phyloP scores from a whole-genome alignment of 352 stramenopile genomes.

The Globisporangium canariense region DNA sequence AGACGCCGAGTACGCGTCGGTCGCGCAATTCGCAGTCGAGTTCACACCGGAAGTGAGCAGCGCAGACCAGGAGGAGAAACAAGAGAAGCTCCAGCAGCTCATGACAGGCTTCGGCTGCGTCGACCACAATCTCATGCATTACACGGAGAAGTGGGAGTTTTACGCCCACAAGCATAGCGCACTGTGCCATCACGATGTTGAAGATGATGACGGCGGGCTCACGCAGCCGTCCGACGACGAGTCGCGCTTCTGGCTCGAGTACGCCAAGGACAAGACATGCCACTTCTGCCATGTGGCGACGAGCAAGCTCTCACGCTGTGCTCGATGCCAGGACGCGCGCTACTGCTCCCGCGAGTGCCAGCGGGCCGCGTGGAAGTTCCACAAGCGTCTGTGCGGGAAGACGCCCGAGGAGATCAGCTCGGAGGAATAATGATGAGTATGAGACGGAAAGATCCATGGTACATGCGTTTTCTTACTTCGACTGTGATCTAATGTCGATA shows the following conservation, averaged over 20 bases:
- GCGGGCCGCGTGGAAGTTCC: constrained; percentile 69
- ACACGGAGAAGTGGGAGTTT: constrained; percentile 83
- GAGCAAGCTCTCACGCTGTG: constrained; percentile 58
- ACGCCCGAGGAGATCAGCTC: constrained; percentile 41
- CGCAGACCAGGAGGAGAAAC: constrained; percentile 29
- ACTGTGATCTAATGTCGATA: not conserved
- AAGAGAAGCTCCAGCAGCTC: constrained; percentile 37
- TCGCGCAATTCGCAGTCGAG: constrained; percentile 74
- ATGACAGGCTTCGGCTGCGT: constrained; percentile 75
- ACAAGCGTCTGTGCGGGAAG: constrained; percentile 74
- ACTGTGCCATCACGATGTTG: constrained; percentile 27
- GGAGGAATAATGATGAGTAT: not conserved
- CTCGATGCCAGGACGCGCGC: constrained; percentile 57
- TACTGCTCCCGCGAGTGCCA: constrained; percentile 87
- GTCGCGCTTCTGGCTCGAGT: constrained; percentile 58
- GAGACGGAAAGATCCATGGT: constrained; percentile 9
- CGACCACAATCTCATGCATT: constrained; percentile 76
- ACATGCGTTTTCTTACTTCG: not conserved
- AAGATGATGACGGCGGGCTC: constrained; percentile 35
- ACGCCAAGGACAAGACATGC: constrained; percentile 58
- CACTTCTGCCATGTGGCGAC: constrained; percentile 54
- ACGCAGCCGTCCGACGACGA: constrained; percentile 55
- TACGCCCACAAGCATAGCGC: constrained; percentile 43
- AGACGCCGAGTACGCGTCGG: constrained; percentile 38
- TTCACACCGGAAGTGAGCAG: constrained; percentile 40